phyloP scores from a whole-genome alignment of 78 protist genomes.

The Bodo saltans region DNA sequence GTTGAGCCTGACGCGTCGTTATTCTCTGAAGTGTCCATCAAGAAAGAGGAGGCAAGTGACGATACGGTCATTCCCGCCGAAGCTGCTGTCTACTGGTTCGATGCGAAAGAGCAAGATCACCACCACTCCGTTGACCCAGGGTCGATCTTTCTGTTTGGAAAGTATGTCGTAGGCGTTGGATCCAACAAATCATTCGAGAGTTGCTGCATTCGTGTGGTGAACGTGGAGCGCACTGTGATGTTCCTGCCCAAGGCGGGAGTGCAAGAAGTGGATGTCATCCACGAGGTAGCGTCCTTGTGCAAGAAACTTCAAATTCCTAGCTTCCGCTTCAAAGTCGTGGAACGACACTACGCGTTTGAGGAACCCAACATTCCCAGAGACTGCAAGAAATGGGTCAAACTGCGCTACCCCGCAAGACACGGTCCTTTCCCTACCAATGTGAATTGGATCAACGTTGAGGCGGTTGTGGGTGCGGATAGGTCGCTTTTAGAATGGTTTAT shows the following conservation, averaged over 20 bases:
- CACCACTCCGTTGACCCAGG: neutral
- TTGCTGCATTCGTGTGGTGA: conserved; percentile 38
- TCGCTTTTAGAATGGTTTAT: conserved; percentile 64
- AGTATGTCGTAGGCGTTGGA: conserved; percentile 24
- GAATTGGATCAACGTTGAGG: conserved; percentile 14
- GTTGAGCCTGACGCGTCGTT: too few relatives aligned
- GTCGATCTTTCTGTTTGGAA: conserved; percentile 52
- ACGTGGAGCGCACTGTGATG: conserved; percentile 35
- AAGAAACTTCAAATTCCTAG: neutral
- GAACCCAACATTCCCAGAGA: conserved; percentile 12
- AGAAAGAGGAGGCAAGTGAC: too few relatives aligned
- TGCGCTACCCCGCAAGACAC: conserved; percentile 36
- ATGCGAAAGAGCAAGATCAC: conserved; percentile 42
- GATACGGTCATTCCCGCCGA: neutral
- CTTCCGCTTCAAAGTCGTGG: conserved; percentile 12
- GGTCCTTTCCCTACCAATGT: neutral
- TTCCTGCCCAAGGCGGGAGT: neutral
- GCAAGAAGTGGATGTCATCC: neutral
- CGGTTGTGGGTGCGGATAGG: conserved; percentile 71
- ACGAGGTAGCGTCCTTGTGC: neutral
- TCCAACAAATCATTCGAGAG: neutral
- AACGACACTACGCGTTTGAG: conserved; percentile 60
- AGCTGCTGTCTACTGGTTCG: conserved; percentile 45
- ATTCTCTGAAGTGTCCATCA: too few relatives aligned
- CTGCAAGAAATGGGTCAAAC: conserved; percentile 34